Conservation (phyloP, 2,329 filamentous ascomycete genomes). For the Pezicula neosporulosa region DNA sequence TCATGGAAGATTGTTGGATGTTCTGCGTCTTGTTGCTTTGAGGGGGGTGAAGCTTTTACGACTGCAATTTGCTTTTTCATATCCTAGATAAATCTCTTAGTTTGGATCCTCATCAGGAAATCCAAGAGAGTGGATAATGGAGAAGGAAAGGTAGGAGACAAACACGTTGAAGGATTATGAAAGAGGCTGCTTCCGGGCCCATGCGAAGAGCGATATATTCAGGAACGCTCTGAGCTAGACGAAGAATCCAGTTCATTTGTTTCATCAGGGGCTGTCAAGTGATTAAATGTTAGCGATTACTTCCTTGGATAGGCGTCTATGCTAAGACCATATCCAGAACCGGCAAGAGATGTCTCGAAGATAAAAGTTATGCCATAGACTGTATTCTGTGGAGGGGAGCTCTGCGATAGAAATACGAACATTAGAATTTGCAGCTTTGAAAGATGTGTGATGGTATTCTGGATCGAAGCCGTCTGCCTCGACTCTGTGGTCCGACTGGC, state of each 20-base stretch:
- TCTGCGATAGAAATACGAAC: too few species aligned
- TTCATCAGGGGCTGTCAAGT: neutral
- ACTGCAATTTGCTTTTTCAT: too few species aligned
- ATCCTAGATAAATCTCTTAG: too few species aligned
- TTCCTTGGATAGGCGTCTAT: too few species aligned
- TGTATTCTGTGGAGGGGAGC: too few species aligned
- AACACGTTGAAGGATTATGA: neutral
- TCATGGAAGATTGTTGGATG: conserved; percentile 18
- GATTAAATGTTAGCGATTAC: too few species aligned
- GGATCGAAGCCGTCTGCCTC: conserved; percentile 8
- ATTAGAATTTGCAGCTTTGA: neutral
- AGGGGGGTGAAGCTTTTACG: neutral
- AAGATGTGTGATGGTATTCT: conserved; percentile 2
- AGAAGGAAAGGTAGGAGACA: neutral
- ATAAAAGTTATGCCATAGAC: too few species aligned
- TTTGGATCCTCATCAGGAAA: too few species aligned
- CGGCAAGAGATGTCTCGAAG: too few species aligned
- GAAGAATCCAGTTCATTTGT: conserved; percentile 1
- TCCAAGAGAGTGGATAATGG: too few species aligned
- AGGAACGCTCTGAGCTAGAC: neutral
- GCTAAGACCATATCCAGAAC: too few species aligned
- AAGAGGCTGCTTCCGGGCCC: neutral
- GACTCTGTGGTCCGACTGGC: conserved; percentile 3
- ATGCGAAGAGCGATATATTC: neutral
- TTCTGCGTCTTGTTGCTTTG: neutral